Percentiles rank a stretch among this genome's conserved stretches.
phyloP scores from a whole-genome alignment of 2,329 filamentous ascomycete genomes.

The Xylaria sp. region DNA sequence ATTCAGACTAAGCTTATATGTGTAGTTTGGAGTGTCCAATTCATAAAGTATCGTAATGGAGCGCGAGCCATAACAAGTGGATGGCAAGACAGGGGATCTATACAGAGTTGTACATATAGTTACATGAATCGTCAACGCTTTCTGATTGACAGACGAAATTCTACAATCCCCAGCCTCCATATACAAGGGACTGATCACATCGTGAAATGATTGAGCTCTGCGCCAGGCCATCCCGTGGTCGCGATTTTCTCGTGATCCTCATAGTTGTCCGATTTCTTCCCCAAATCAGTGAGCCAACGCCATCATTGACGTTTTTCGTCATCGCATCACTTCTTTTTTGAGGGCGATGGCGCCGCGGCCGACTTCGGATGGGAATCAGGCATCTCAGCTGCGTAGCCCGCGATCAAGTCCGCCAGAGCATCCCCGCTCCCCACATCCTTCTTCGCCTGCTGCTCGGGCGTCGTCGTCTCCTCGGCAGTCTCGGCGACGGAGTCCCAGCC shows the following conservation, averaged over 20 bases:
- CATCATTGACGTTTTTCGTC: not conserved
- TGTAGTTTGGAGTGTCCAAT: constrained; percentile 2
- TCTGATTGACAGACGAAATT: not conserved
- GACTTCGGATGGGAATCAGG: constrained; percentile 34
- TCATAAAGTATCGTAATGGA: not conserved
- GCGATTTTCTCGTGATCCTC: not conserved
- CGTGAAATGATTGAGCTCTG: not conserved
- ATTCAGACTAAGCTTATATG: constrained; percentile 57
- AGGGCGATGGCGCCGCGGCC: constrained; percentile 42
- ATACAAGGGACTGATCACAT: constrained; percentile 11
- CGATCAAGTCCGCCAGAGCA: constrained; percentile 57
- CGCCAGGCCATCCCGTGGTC: constrained; percentile 1
- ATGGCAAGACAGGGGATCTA: constrained; percentile 29
- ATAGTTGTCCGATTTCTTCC: not conserved
- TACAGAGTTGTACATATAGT: constrained; percentile 42
- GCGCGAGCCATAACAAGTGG: constrained; percentile 1
- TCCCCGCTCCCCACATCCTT: constrained; percentile 40
- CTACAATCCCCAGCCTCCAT: constrained; percentile 1
- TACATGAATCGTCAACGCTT: constrained; percentile 19
- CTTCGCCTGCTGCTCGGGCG: constrained; percentile 30
- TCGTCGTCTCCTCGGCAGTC: constrained; percentile 32
- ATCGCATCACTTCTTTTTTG: constrained; percentile 53
- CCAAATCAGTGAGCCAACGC: not conserved
- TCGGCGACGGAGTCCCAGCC: constrained; percentile 69
- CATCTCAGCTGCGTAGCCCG: constrained; percentile 48